Evolutionary conservation across 352 stramenopile genomes (phyloP).

Genomic region (Phytopythium aichiense): DNA sequence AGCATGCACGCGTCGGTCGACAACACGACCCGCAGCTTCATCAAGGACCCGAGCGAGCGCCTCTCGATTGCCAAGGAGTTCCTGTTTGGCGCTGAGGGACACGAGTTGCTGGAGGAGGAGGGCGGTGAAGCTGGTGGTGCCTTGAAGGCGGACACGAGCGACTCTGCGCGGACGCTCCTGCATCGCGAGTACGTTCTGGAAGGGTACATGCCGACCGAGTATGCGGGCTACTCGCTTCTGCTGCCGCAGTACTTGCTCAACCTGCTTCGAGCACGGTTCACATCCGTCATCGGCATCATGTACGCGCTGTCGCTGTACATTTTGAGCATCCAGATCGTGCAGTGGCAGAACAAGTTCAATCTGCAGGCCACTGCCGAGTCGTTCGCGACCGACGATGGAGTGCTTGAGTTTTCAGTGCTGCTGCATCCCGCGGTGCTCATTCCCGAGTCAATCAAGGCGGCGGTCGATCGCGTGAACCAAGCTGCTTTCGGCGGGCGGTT

Average conservation of each 20-base stretch:
- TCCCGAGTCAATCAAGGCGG: constrained; percentile 28
- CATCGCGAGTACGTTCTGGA: constrained; percentile 47
- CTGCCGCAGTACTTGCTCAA: constrained; percentile 47
- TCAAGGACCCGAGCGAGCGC: constrained; percentile 34
- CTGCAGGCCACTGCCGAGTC: constrained; percentile 20
- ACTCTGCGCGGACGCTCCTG: constrained; percentile 1
- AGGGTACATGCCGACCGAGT: constrained; percentile 51
- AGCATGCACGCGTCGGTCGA: constrained; percentile 69
- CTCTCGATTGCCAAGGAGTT: constrained; percentile 36
- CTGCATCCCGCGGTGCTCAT: constrained; percentile 48
- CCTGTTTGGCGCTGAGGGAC: constrained; percentile 22
- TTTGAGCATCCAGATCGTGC: constrained; percentile 51
- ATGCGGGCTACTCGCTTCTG: constrained; percentile 33
- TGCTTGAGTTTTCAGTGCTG: constrained; percentile 58
- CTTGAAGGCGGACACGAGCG: background rate
- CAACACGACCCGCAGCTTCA: constrained; percentile 30
- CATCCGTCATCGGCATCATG: constrained; percentile 54
- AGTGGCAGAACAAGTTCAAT: constrained; percentile 67
- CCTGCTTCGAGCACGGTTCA: constrained; percentile 41
- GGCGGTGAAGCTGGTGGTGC: background rate
- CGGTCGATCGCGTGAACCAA: constrained; percentile 2
- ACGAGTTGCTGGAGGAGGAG: constrained; percentile 1
- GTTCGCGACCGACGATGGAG: background rate
- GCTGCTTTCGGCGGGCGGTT: background rate
- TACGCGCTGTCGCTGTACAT: constrained; percentile 64